phyloP scores from a whole-genome alignment of 31 red algal genomes.

The Asparagopsis taxiformis region DNA sequence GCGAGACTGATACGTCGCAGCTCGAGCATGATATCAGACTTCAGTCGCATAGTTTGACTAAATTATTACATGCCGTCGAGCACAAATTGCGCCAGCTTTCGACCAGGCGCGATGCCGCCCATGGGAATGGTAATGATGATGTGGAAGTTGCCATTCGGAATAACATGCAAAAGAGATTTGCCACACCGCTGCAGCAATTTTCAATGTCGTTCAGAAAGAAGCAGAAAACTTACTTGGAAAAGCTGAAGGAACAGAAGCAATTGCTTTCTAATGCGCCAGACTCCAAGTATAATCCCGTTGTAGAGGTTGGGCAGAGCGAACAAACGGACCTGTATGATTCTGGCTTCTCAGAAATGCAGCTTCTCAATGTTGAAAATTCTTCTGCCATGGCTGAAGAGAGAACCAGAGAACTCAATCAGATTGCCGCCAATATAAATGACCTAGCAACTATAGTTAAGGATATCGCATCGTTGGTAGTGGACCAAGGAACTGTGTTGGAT shows the following conservation, averaged over 20 bases:
- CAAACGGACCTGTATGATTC: slow-evolving; percentile 34
- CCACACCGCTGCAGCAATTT: slow-evolving; percentile 64
- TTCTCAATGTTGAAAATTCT: slow-evolving; percentile 37
- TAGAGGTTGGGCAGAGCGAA: slow-evolving; percentile 18
- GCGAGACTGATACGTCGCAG: slow-evolving; percentile 48
- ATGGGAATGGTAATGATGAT: neutral
- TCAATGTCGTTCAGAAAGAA: slow-evolving; percentile 73
- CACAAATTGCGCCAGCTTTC: slow-evolving; percentile 49
- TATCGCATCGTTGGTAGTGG: slow-evolving; percentile 75
- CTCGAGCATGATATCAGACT: slow-evolving; percentile 69
- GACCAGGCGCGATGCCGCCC: slow-evolving; percentile 1
- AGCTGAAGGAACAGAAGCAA: slow-evolving; percentile 60
- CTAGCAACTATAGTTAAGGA: slow-evolving; percentile 80
- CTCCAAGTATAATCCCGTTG: slow-evolving; percentile 1
- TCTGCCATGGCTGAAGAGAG: slow-evolving; percentile 46
- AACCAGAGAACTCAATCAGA: slow-evolving; percentile 33
- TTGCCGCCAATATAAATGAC: slow-evolving; percentile 75
- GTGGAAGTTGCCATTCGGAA: slow-evolving; percentile 42
- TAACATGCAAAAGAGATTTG: slow-evolving; percentile 83
- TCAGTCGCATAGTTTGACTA: slow-evolving; percentile 46
- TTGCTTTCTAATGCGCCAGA: slow-evolving; percentile 9
- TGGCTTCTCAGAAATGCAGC: slow-evolving; percentile 62
- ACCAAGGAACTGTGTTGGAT: slow-evolving; percentile 93
- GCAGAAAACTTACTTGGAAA: slow-evolving; percentile 78
- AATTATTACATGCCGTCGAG: slow-evolving; percentile 55